Base-by-base conservation (phyloP, 2,329 filamentous ascomycete species). In the Ophidiomyces ophidiicola region DNA sequence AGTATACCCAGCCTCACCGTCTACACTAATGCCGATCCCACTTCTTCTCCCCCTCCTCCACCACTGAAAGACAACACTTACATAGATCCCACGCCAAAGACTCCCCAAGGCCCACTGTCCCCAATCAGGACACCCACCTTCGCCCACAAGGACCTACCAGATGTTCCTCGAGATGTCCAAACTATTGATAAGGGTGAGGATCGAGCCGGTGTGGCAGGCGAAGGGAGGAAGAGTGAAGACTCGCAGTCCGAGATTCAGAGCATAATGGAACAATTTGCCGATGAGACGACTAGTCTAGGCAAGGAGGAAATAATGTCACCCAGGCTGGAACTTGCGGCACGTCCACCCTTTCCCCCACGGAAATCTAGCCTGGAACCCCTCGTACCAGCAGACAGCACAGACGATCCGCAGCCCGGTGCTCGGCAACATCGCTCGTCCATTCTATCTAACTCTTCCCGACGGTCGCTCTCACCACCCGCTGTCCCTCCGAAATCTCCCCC, bases 221-320 rank as follows among this genome's bases (percentile, higher is more conserved):
- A 67, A 24, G 78, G 70, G 50, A 76, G 78, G 52, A 76, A 77
- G 52, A 71, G 76, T 33, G 73, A 74, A 36, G 76, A 76, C 36
- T 84, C 82, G 1, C 75, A 76, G 43, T 79, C 80, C 4, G 90
- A 98, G 63, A 94, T 98, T 44, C 84, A 94, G 61, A 93, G 74
- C 56, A 96, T 98, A 57, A 96, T 98, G 84, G 84, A 85, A 46
- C 90, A 96, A 61, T 96, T 96, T 51, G 79, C 81, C 50, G 78
- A 83, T 53, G 76, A 76, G 36, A 76, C 76, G 19, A 43, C 77
- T 36, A 82, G 78, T 0, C 80, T 78, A 1, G 79, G 71, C 4
- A 76, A 74, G 45, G 79, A 88, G 36, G 84, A 92, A 58, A 85
- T 94, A 54, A 93, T 94, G 85, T 94, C 86, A 46, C 86, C 86